Evolutionary conservation across 2,329 filamentous ascomycete species (phyloP).

Genomic region (Alternaria longipes): DNA sequence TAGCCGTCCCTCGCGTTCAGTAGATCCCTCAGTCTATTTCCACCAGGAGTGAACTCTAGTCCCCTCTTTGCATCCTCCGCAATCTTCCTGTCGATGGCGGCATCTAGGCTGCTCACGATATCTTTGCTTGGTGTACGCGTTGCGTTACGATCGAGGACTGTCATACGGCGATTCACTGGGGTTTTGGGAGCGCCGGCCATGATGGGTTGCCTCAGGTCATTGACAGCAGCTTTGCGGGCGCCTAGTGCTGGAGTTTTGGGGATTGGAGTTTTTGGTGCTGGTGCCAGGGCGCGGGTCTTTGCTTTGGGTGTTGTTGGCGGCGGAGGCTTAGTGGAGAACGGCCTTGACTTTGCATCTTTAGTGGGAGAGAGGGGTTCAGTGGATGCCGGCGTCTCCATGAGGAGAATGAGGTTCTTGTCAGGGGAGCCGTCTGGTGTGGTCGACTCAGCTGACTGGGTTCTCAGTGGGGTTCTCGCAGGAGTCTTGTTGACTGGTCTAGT

Average conservation of each 20-base stretch:
- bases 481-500: constrained; percentile 9
- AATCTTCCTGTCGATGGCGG: constrained; percentile 41
- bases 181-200: background rate
- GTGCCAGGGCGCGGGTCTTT: background rate
- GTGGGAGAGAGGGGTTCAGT: constrained; percentile 19
- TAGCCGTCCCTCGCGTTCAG: constrained; percentile 9
- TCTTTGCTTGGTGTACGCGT: constrained; percentile 36
- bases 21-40: constrained; percentile 23
- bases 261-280: background rate
- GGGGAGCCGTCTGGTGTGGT: constrained; percentile 2
- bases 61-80: constrained; percentile 26
- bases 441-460: background rate
- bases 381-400: background rate
- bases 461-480: background rate
- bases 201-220: background rate
- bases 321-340: background rate
- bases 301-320: background rate
- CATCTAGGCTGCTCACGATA: constrained; percentile 28
- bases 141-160: constrained; percentile 22
- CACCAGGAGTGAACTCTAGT: constrained; percentile 22
- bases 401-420: background rate
- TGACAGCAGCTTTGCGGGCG: background rate
- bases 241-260: background rate
- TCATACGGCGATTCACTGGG: constrained; percentile 1
- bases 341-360: background rate